Evolutionary conservation across 179 eudicot genomes (phyloP), one percentile per base, ranked within the genome.

Genomic region (Beta macrorhiza): DNA sequence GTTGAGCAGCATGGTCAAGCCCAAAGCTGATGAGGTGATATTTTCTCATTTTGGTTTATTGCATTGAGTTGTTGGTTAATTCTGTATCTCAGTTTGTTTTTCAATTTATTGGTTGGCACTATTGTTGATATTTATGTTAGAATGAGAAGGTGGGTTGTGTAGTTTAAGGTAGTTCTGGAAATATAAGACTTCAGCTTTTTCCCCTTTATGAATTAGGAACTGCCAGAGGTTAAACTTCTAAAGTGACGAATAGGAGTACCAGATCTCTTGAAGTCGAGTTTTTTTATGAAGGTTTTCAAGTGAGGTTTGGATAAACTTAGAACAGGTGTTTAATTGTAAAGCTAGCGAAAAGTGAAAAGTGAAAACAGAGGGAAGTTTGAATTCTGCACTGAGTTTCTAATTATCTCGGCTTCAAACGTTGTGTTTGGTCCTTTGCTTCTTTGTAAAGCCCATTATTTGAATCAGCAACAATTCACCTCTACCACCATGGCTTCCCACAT

Each of bases 21-120:
- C 92, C 67, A 87, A 87, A 86, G 99, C 99, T 80, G 92, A 90
- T 78, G 87, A 95, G 95, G 99, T 95, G 80, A 44, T 76, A 37
- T 15, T 53, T 47, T 42, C 78, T 78, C 58, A 61, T 65, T 77
- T 55, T 70, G 56, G 71, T 25, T 78, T 53, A 12, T 25, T 78
- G 64, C 59, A 76, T 57, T 56, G 11, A 70, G 49, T 15, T 57
- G 25, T 29, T 73, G 76, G 49, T 57, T 53, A 19, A 71, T 25
- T 25, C 53, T 14, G 76, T 42, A 49, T 56, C 70, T 67, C 45
- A 65, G 44, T 72, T 37, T 20, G 11, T 52, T 3, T 17, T 47
- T 47, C 51, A 49, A 13, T 49, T 51, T 20, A 72, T 72, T 47
- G 47, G 76, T 44, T 22, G 76, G 4, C 76, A 25, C 61, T 72